Evolutionary conservation across 306 rosid species (phyloP), one percentile per base, ranked within the genome.

Genomic region (Prunus mira): DNA sequence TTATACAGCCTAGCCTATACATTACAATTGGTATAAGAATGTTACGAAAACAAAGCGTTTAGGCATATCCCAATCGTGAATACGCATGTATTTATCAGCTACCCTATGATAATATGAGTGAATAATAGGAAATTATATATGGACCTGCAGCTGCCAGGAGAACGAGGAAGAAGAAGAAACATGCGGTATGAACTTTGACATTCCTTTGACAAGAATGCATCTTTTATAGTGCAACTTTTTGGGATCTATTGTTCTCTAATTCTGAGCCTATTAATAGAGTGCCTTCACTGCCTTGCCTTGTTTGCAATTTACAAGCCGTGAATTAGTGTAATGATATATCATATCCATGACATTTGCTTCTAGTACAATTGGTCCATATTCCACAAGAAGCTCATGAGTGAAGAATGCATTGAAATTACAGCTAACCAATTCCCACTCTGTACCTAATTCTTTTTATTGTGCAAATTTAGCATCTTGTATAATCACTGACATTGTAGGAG

Each of bases 111-210:
- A 25, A 55, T 71, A 38, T 3, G 17, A 28, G 32, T 9, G 65
- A 71, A 13, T 30, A n/a, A 47, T 19, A 41, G 28, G 43, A 30
- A 19, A 52, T 12, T 71, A 12, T 32, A 19, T 19, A 55, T 20
- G 65, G 76, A 55, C 65, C 76, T 55, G 34, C 66, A 43, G 50
- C 15, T 19, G 52, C 64, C 75, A 19, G 51, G 51, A 34, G 54
- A 49, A 43, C 15, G 8, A 71, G 30, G 30, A 12, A 55, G 32
- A 54, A 71, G 32, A 54, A 71, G 47, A 27, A 70, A 30, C 43
- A 51, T n/a, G 14, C 9, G 49, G 74, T 52, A 5, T 70, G 27
- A n/a, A 67, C 34, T 54, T n/a, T 71, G 9, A 5, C 65, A 12
- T 34, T 70, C 62, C 19, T 52, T 6, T 52, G 9, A 52, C 22